Base-by-base conservation (phyloP, 1,139 yeast species). In the Nakaseomyces sp. region DNA sequence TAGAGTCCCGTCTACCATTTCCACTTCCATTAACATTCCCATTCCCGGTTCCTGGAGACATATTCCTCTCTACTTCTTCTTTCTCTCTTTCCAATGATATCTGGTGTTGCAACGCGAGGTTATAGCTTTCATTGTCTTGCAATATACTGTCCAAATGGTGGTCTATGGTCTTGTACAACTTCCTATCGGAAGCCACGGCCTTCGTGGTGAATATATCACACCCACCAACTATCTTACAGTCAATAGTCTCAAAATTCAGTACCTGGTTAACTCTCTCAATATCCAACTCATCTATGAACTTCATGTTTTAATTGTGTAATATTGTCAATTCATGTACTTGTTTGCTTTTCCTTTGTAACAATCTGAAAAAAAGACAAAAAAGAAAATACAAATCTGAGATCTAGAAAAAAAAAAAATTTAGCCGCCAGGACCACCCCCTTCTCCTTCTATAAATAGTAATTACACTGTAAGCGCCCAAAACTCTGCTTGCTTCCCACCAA, bases 121-220 rank as follows among this genome's bases (percentile, higher is more conserved):
- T 58, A 42, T 56, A 58, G 16, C 58, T 54, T 47, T 60, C 65
- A 43, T 60, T 63, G 54, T 77, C 86, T 53, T 79, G 81, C 44
- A 81, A 65, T 37, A 80, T 68, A 40, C 78, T 79, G 50, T 81
- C 82, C 46, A 84, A 71, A 56, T 85, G 93, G 54, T 82, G 80
- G 61, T 88, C 97, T 42, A 91, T 79, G 0, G 91, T 79, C 63
- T 87, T 86, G 69, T 84, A 87, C 29, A 91, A 72, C 63, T 89
- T 89, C 55, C 88, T 74, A 63, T 91, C 99, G 1, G 91, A 74
- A 1, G 91, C 87, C 31, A 89, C 87, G 1, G 96, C 89, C 60
- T 91, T 91, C 1, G 98, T 91, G 1, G 97, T 86, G 61, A 87
- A 91, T 40, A 91, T 71, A 59, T 91, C 99, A 60, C 96, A 82